These are phyloP conservation scores for Metroxylon sagu DNA, from an alignment of 176 grass and related monocot genomes.

Conservation along the genomic window DNA sequence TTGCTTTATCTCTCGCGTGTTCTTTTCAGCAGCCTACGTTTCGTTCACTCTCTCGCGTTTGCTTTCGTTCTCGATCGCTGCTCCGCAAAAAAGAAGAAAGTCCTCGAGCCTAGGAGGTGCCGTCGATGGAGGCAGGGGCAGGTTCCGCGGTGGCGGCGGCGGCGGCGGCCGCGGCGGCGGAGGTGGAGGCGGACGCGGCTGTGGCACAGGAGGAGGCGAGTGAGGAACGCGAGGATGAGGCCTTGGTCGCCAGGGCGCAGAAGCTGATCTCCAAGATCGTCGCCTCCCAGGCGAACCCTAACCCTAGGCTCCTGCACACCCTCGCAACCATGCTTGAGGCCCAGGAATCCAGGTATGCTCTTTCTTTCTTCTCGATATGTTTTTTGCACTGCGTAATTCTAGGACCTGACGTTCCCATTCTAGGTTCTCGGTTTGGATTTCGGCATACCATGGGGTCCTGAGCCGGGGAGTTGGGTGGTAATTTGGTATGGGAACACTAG, in stretches of 20 bases:
- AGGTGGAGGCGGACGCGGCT: neutral
- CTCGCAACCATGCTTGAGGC: constrained; percentile 80
- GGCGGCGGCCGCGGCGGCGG: neutral
- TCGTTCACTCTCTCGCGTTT: too few relatives aligned
- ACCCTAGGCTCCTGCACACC: constrained; percentile 73
- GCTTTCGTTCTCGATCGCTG: too few relatives aligned
- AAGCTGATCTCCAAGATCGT: constrained; percentile 41
- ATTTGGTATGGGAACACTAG: too few relatives aligned
- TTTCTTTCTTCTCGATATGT: neutral
- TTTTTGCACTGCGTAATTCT: neutral
- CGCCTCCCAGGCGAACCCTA: constrained; percentile 51
- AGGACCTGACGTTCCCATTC: neutral
- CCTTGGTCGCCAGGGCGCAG: constrained; percentile 49
- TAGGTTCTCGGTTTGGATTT: neutral
- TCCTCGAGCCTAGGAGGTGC: too few relatives aligned
- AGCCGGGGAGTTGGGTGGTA: constrained; percentile 1
- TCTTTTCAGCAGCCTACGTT: too few relatives aligned
- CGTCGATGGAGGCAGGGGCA: neutral
- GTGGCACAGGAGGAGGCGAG: neutral
- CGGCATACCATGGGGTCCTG: neutral
- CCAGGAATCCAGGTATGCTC: constrained; percentile 50
- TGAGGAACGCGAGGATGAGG: constrained; percentile 35
- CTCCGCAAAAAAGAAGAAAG: too few relatives aligned
- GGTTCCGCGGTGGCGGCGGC: neutral
- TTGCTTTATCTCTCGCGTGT: too few relatives aligned